Conservation (phyloP, 1,284 basidiomycete genomes). For the Neotropicomus parvogracilis region DNA sequence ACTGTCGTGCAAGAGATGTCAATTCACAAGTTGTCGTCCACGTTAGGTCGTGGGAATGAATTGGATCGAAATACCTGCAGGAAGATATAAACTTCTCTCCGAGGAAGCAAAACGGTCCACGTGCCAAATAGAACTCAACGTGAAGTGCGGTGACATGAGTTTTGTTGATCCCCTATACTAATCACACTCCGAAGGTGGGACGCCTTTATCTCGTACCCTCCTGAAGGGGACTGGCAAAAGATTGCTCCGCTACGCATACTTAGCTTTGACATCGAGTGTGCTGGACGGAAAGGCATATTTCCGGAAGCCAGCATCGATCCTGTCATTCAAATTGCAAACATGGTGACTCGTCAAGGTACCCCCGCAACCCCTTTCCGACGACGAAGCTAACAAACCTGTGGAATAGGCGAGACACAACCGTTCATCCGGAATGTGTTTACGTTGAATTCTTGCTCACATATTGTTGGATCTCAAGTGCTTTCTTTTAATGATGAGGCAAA, state of each 20-base stretch:
- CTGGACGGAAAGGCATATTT: constrained; percentile 92
- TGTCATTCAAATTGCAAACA: constrained; percentile 95
- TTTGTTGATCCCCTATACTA: background rate
- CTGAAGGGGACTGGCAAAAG: constrained; percentile 87
- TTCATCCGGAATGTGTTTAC: constrained; percentile 97
- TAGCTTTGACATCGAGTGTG: constrained; percentile 97
- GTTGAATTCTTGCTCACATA: constrained; percentile 87
- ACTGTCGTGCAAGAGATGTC: background rate
- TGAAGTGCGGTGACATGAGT: constrained; percentile 50
- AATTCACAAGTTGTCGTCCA: background rate
- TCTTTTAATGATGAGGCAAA: constrained; percentile 73
- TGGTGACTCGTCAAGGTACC: constrained; percentile 91
- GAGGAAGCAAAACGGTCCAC: constrained; percentile 63
- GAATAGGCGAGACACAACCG: constrained; percentile 74
- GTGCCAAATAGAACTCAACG: constrained; percentile 83
- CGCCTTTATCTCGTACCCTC: constrained; percentile 80
- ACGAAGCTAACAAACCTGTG: constrained; percentile 3
- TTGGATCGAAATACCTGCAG: constrained; percentile 88
- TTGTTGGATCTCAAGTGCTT: constrained; percentile 93
- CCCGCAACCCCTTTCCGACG: background rate
- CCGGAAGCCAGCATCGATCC: constrained; percentile 87
- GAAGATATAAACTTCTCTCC: constrained; percentile 66
- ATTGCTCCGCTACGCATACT: constrained; percentile 89
- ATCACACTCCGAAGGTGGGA: constrained; percentile 57
- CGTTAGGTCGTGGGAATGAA: constrained; percentile 91